A percentile compares a stretch with the other conserved stretches of the same genome.
Conservation (phyloP, 73 alveolate genomes). For the Symbiodinium pilosum region DNA sequence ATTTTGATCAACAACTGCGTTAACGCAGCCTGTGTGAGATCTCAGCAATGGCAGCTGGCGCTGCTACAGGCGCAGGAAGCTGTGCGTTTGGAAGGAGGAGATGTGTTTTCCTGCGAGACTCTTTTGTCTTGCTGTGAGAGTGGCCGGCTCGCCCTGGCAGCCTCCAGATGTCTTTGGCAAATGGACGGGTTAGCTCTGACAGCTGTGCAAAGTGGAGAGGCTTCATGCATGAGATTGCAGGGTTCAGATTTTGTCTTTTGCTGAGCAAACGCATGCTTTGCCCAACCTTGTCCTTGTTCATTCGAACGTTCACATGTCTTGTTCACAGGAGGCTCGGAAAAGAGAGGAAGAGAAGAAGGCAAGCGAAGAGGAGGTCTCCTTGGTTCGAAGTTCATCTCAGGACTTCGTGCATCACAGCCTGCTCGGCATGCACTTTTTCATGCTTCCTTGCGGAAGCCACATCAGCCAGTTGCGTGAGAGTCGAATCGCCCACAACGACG, state of each 20-base stretch:
- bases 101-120: not conserved
- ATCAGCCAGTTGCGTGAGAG: too few species aligned
- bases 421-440: too few species aligned
- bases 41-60: not conserved
- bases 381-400: constrained; percentile 63
- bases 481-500: too few species aligned
- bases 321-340: not conserved
- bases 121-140: not conserved
- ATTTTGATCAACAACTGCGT: not conserved
- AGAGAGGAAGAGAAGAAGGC: constrained; percentile 45
- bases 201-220: not conserved
- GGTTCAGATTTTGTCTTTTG: too few species aligned
- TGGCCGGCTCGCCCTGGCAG: not conserved
- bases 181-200: not conserved
- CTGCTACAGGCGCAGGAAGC: not conserved
- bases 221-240: too few species aligned
- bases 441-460: too few species aligned
- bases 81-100: not conserved
- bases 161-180: not conserved
- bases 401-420: too few species aligned
- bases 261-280: too few species aligned
- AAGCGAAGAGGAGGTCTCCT: constrained; percentile 32
- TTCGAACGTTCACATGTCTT: too few species aligned
- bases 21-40: not conserved
- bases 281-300: too few species aligned